Base-by-base conservation (phyloP, 257 asterid genomes). In the Nicotiana tabacum region DNA sequence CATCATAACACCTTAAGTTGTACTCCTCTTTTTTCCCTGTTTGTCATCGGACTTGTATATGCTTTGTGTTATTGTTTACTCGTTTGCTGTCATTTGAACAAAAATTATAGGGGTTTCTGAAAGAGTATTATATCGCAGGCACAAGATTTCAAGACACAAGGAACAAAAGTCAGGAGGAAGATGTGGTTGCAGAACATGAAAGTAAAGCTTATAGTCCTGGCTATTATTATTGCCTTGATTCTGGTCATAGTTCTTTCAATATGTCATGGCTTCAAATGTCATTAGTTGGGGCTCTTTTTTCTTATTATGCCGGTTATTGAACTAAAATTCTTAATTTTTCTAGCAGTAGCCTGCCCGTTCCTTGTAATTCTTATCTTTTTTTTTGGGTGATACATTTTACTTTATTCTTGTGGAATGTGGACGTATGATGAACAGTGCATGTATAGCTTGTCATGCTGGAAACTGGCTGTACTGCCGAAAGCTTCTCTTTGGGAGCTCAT, bases 171-270 rank as follows among this genome's bases (percentile, higher is more conserved):
- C 91, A 92, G 98, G 92, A 91, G 98, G 80, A 93, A 87, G 88
- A 95, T 95, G 98, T 95, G 98, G 98, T 68, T 92, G 82, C 94
- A 93, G 87, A 95, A 95, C 66, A 95, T 95, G 98, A 95, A 95
- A 91, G 88, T 95, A 87, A 95, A 95, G 93, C 96, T 95, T 72
- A 95, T 95, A 70, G 98, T 95, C 85, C 95, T 95, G 57, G 98
- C 87, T 68, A 95, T 95, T 35, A 90, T 95, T 80, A 77, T 93
- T 55, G 98, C 98, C 46, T 88, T 95, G 92, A 93, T 95, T 88
- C 90, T 95, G 58, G 92, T 95, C 88, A 92, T 95, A 62, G 94
- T 95, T 60, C 80, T 95, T 82, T 95, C 98, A 1, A 85, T 92
- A 60, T 95, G 98, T 83, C 89, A 91, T 84, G 94, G 98, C 68